Conservation (phyloP, 768 basidiomycete species). For the Favolaschia claudopus region DNA sequence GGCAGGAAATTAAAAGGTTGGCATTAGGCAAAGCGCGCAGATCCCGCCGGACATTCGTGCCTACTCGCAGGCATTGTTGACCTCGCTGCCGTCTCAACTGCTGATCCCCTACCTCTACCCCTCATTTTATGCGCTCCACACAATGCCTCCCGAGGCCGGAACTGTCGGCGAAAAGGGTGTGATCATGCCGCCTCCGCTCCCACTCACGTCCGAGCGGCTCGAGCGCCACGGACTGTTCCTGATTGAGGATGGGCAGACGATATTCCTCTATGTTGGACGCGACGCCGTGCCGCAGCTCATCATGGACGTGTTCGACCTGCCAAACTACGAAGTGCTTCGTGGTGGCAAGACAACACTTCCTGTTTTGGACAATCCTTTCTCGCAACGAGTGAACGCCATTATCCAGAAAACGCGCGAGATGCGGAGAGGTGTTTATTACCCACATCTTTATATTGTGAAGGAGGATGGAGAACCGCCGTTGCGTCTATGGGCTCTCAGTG, state of each 20-base stretch:
- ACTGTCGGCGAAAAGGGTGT: conserved; percentile 90
- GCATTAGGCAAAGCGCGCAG: conserved; percentile 93
- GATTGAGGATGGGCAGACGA: conserved; percentile 97
- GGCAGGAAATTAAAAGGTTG: conserved; percentile 85
- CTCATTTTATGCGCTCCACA: conserved; percentile 94
- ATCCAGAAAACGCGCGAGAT: conserved; percentile 94
- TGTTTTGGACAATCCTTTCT: conserved; percentile 90
- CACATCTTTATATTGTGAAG: conserved; percentile 95
- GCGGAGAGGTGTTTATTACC: conserved; percentile 91
- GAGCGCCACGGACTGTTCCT: conserved; percentile 96
- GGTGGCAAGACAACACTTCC: conserved; percentile 98
- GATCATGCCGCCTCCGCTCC: conserved; percentile 86
- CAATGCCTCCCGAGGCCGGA: conserved; percentile 95
- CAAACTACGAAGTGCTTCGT: conserved; percentile 85
- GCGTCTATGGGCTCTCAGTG: conserved; percentile 93
- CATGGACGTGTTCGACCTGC: conserved; percentile 92
- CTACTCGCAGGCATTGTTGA: conserved; percentile 92
- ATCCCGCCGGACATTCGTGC: conserved; percentile 97
- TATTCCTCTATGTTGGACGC: conserved; percentile 98
- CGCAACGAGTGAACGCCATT: conserved; percentile 93
- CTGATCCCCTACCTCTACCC: conserved; percentile 96
- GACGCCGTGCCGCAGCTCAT: conserved; percentile 97
- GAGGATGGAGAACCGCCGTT: conserved; percentile 97
- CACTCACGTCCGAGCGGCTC: conserved; percentile 92
- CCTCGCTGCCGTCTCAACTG: conserved; percentile 88